Percentiles rank a stretch among this genome's conserved stretches.
Conservation (phyloP, 352 stramenopile genomes). For the Phytophthora lateralis region DNA sequence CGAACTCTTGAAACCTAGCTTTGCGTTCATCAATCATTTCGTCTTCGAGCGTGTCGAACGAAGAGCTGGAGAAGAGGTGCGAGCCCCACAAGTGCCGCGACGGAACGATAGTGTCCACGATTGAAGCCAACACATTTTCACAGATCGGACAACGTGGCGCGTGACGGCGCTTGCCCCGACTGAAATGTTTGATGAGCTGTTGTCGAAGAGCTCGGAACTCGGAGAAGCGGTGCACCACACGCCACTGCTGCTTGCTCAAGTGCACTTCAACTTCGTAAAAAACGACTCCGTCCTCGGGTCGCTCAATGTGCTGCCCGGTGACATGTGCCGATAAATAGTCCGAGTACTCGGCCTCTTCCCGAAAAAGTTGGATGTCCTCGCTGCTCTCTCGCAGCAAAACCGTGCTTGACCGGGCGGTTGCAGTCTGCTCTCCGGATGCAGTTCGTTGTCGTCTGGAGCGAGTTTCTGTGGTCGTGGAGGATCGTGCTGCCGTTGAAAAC, state of each 20-base stretch:
- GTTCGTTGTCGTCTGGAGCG: conserved; percentile 4
- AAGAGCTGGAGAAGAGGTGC: conserved; percentile 27
- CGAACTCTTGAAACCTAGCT: conserved; percentile 59
- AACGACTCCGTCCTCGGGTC: conserved; percentile 52
- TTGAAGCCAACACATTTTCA: conserved; percentile 61
- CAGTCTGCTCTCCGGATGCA: conserved; percentile 3
- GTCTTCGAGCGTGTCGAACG: conserved; percentile 13
- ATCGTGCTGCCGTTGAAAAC: conserved; percentile 11
- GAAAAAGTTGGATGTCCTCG: conserved; percentile 59
- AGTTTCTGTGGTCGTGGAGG: conserved; percentile 6
- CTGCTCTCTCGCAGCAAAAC: conserved; percentile 42
- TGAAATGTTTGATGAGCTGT: conserved; percentile 68
- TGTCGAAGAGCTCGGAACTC: conserved; percentile 67
- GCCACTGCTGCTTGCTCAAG: conserved; percentile 70
- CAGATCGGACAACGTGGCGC: conserved; percentile 59
- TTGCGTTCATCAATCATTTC: conserved; percentile 59
- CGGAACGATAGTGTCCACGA: conserved; percentile 56
- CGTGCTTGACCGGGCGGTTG: conserved; percentile 31
- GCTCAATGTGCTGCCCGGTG: conserved; percentile 51
- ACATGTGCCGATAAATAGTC: conserved; percentile 66
- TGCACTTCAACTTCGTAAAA: conserved; percentile 76
- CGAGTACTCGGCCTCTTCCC: conserved; percentile 81
- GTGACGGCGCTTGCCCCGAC: conserved; percentile 34
- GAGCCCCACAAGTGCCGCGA: conserved; percentile 51
- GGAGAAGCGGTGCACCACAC: conserved; percentile 67